Conservation (phyloP, 495 filamentous ascomycete species). For the Aspergillus heteromorphus region DNA sequence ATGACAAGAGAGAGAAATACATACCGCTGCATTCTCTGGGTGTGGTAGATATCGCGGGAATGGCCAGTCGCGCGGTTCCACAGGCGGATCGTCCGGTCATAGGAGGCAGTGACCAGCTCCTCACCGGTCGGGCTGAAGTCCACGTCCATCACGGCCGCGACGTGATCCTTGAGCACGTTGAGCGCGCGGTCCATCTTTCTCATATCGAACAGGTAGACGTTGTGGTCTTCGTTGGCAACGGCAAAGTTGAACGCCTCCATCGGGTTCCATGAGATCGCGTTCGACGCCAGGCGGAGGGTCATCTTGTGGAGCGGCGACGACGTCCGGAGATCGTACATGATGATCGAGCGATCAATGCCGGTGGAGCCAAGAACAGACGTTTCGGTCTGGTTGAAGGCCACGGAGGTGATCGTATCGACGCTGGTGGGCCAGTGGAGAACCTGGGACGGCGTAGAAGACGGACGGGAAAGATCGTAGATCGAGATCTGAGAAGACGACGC, state of each 20-base stretch:
- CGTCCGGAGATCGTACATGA: slow-evolving; percentile 88
- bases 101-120: slow-evolving; percentile 85
- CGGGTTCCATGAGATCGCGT: slow-evolving; percentile 88
- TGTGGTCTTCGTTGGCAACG: slow-evolving; percentile 74
- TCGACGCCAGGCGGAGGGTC: slow-evolving; percentile 73
- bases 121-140: slow-evolving; percentile 93
- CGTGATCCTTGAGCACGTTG: slow-evolving; percentile 94
- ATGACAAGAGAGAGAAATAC: slow-evolving; percentile 1
- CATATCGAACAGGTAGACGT: slow-evolving; percentile 83
- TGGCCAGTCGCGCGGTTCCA: slow-evolving; percentile 79
- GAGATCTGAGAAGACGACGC: slow-evolving; percentile 75
- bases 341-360: slow-evolving; percentile 77
- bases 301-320: slow-evolving; percentile 74
- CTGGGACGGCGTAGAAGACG: slow-evolving; percentile 67
- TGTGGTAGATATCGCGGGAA: slow-evolving; percentile 92
- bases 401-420: slow-evolving; percentile 84
- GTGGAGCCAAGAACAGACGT: slow-evolving; percentile 82
- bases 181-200: slow-evolving; percentile 73
- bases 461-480: slow-evolving; percentile 77
- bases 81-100: slow-evolving; percentile 74
- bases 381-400: slow-evolving; percentile 90
- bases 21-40: slow-evolving; percentile 87
- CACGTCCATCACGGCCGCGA: slow-evolving; percentile 94
- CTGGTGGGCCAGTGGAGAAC: slow-evolving; percentile 80
- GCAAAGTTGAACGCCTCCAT: slow-evolving; percentile 94